A percentile compares a stretch with the other conserved stretches of the same genome.
These are phyloP conservation scores for Plantago coronopus DNA, from an alignment of 305 asterid genomes.

Conservation along the genomic window DNA sequence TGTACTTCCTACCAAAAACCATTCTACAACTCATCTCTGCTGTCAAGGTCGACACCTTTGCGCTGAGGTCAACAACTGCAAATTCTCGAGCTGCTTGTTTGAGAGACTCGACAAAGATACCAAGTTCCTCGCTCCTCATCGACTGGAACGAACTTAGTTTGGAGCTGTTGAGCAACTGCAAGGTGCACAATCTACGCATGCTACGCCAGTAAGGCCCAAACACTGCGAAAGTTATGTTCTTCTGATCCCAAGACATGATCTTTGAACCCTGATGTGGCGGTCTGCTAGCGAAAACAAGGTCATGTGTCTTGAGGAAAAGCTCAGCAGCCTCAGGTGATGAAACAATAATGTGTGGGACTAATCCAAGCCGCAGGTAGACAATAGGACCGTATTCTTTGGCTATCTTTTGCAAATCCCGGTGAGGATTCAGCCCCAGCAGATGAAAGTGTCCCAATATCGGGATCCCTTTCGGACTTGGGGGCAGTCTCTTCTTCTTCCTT, in stretches of 20 bases:
- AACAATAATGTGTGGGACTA: conserved; percentile 40
- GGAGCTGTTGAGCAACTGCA: conserved; percentile 36
- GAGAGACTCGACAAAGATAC: conserved; percentile 30
- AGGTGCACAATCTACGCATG: conserved; percentile 49
- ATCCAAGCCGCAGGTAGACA: no score
- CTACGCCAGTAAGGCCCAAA: conserved; percentile 64
- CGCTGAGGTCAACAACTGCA: conserved; percentile 42
- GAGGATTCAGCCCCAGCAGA: no score
- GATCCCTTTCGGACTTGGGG: conserved; percentile 52
- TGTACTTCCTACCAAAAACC: conserved; percentile 59
- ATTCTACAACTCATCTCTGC: conserved; percentile 51
- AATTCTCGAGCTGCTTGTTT: conserved; percentile 19
- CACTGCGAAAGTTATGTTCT: conserved; percentile 33
- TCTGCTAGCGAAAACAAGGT: conserved; percentile 50
- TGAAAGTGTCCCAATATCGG: conserved; percentile 50
- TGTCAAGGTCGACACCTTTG: conserved; percentile 30
- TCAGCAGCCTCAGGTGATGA: conserved; percentile 50
- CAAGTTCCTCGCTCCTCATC: conserved; percentile 46
- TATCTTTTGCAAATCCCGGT: no score
- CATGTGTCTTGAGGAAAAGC: conserved; percentile 46
- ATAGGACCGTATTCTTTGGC: no score
- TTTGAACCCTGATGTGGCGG: conserved; percentile 51
- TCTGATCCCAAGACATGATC: conserved; percentile 41
- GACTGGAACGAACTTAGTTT: conserved; percentile 41
- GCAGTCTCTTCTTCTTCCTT: conserved; percentile 22